Conservation (phyloP, 305 asterid species). For the Solanum hybrid region DNA sequence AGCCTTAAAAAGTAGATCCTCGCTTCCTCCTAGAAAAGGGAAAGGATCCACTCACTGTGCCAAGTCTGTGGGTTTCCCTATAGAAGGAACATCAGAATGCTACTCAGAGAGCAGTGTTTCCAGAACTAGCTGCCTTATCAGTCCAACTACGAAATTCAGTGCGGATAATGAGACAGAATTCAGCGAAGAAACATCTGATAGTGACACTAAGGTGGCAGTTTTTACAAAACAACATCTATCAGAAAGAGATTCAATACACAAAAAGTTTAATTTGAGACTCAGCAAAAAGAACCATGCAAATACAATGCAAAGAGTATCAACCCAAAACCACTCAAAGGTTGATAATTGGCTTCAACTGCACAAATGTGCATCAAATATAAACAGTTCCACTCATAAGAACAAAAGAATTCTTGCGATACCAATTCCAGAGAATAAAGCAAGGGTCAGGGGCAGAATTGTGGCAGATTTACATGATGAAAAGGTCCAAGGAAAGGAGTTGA, state of each 20-base stretch:
- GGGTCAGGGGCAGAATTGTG: neutral
- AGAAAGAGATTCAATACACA: neutral
- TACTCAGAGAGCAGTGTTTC: conserved; percentile 13
- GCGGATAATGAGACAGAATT: conserved; percentile 9
- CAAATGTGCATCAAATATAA: neutral
- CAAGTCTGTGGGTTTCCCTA: conserved; percentile 8
- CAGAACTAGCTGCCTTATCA: conserved; percentile 7
- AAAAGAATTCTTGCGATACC: conserved; percentile 4
- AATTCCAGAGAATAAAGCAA: neutral
- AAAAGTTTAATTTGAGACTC: neutral
- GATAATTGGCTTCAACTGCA: conserved; percentile 10
- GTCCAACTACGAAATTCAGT: neutral
- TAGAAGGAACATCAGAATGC: neutral
- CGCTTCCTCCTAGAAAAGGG: conserved; percentile 2
- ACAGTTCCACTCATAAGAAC: neutral
- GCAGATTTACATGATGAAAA: neutral
- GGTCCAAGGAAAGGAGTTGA: neutral
- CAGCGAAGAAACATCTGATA: conserved; percentile 4
- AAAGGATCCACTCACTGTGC: conserved; percentile 1
- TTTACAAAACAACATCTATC: neutral
- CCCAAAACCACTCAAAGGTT: conserved; percentile 7
- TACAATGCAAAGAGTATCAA: neutral
- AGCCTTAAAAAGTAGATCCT: neutral
- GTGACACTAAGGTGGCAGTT: neutral
- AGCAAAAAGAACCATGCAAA: neutral